Base-by-base conservation (phyloP, 129 eudicot species). In the Pittosporum tobira region DNA sequence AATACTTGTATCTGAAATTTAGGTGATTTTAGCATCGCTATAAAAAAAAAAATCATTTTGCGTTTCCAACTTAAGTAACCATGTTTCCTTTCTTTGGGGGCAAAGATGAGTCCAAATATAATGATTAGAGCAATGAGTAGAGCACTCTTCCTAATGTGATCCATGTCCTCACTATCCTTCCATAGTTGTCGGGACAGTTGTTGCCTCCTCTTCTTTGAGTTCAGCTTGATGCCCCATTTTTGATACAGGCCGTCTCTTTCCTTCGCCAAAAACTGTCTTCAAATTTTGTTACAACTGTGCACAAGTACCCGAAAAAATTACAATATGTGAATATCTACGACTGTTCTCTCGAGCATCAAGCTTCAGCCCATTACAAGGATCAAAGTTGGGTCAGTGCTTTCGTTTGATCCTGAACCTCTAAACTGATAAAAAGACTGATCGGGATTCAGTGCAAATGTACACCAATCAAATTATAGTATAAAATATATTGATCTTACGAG, bases 101-200 rank as follows among this genome's bases (percentile, higher is more conserved):
- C 58, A 53, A 85, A 71, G 71, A 73, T 90, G 10, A 84, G 73
- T 58, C 89, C 94, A 66, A 85, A 80, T 69, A 77, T 73, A 13
- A 79, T 78, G 44, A 88, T 61, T 64, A 68, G 76, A 5, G 95
- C 85, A 18, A 89, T 79, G 2, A 84, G 69, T n/a, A 69, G 67
- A 7, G 94, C 94, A 20, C 96, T 88, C 27, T 85, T 88, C 62
- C 78, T 79, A 12, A 82, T 56, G 53, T 79, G 88, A 10, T 75
- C 71, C 64, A 76, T 73, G 75, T 88, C 81, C 44, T 79, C 55
- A 21, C 81, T 37, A 58, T 88, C 80, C 12, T 75, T 76, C 90
- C 94, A 88, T 42, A 88, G 25, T 19, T 25, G 30, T 13, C 62
- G 63, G 53, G 75, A 73, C 67, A 84, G 21, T 54, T 79, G 94